Base-by-base conservation (phyloP, 345 rosid genomes). In the Geranium rotundifolium region DNA sequence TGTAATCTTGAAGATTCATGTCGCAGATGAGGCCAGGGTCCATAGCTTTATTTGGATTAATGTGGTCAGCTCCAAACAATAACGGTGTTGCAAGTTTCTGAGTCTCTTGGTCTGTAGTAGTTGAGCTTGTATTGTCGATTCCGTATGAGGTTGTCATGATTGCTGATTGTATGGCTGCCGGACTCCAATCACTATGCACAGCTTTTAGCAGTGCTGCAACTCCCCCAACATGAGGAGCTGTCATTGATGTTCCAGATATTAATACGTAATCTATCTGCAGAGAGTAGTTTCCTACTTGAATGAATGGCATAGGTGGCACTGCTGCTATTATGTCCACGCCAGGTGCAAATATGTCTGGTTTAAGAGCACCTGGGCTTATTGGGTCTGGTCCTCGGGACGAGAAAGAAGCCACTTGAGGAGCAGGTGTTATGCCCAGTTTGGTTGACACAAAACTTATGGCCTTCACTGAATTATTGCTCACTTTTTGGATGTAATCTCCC, bases 311-410 rank as follows among this genome's bases (percentile, higher is more conserved):
- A n/a, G 81, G 71, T 1, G 31, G 17, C 13, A 76, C 50, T 17
- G 82, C 84, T 15, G 82, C 80, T 50, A 80, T 55, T 1, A 81
- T 63, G 46, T 81, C 78, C 16, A 69, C 70, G 5, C 82, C 82
- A 0, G 85, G 85, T 59, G 85, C 85, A 14, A 81, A 17, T 61
- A 81, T 67, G 57, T 81, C 82, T 4, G 82, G 85, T 58, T 73
- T 81, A 15, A 81, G 67, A 62, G 69, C 59, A 13, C 67, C 18
- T 0, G 82, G 85, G 41, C 7, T 79, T 18, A 79, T 65, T 2
- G 76, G 79, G 18, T 79, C 84, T 4, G 80, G 93, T 19, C 93
- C 93, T 70, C 86, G 76, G 10, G 91, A 86, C 16, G 93, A 86
- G 72, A 82, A 89, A 30, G 12, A 17, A 2, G 90, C 89, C 60